Evolutionary conservation across 352 stramenopile species (phyloP).

Genomic region (Phytophthora idaei): DNA sequence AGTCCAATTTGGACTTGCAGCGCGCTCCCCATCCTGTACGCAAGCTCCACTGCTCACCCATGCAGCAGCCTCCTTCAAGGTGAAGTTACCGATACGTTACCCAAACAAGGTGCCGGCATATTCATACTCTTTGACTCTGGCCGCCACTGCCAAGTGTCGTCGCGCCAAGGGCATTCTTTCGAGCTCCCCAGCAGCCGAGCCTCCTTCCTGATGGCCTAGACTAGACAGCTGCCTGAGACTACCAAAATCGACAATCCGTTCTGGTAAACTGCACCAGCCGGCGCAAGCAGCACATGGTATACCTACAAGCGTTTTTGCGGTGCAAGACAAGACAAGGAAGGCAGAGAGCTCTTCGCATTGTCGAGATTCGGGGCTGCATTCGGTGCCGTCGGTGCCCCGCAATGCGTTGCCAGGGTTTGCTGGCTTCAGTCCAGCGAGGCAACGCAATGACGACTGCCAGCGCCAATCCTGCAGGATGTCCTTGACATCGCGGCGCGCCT

Average conservation of each 20-base stretch:
- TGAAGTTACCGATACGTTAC: background rate
- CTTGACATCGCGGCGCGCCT: constrained; percentile 23
- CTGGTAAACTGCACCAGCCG: constrained; percentile 35
- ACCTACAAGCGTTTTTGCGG: constrained; percentile 9
- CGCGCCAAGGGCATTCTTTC: constrained; percentile 17
- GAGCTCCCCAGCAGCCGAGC: constrained; percentile 10
- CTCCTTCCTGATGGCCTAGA: constrained; percentile 15
- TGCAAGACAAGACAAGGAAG: background rate
- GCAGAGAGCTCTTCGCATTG: constrained; percentile 22
- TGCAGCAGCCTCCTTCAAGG: constrained; percentile 27
- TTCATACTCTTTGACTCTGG: background rate
- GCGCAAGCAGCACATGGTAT: constrained; percentile 23
- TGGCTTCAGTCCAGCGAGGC: constrained; percentile 23
- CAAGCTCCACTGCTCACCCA: constrained; percentile 32
- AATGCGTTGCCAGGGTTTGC: constrained; percentile 28
- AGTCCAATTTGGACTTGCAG: background rate
- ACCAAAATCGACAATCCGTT: constrained; percentile 38
- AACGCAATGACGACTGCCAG: constrained; percentile 12
- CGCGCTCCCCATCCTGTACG: constrained; percentile 32
- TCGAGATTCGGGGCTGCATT: background rate
- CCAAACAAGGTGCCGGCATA: too few species aligned
- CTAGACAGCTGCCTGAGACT: constrained; percentile 31
- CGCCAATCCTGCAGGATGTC: constrained; percentile 27
- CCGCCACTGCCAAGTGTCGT: background rate
- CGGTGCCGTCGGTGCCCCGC: background rate